Percentiles rank a stretch among this genome's conserved stretches.
Conservation (phyloP, 164 flowering plant genomes). For the Aristolochia contorta region DNA sequence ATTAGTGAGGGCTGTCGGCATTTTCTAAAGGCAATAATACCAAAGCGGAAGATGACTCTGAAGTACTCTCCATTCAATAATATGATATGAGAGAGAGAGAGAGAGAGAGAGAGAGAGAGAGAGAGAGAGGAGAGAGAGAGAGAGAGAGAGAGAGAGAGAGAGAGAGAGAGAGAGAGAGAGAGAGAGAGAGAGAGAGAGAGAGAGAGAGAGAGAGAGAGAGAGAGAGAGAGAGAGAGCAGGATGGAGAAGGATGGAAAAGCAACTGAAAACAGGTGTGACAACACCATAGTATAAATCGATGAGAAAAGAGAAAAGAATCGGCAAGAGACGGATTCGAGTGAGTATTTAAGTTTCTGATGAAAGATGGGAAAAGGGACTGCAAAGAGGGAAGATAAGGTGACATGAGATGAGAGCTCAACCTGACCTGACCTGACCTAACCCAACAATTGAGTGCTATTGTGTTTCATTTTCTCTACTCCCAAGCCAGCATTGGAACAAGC, state of each 20-base stretch:
- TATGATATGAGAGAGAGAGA: neutral
- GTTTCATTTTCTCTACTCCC: slow-evolving; percentile 3
- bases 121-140: too few species aligned
- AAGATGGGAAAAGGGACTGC: neutral
- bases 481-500: slow-evolving; percentile 1
- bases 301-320: neutral
- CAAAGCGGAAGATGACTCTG: slow-evolving; percentile 3
- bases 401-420: slow-evolving; percentile 3
- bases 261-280: slow-evolving; percentile 6
- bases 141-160: neutral
- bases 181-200: neutral
- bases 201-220: neutral
- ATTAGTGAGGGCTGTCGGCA: slow-evolving; percentile 22
- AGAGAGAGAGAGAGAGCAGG: too few species aligned
- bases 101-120: neutral
- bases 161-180: neutral
- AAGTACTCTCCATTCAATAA: slow-evolving; percentile 3
- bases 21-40: slow-evolving; percentile 18
- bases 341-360: neutral
- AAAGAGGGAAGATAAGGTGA: neutral
- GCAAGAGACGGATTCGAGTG: neutral
- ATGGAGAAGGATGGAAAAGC: neutral
- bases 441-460: slow-evolving; percentile 3
- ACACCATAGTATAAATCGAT: slow-evolving; percentile 9
- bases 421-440: slow-evolving; percentile 9